These are phyloP conservation scores for Zygotorulaspora florentina DNA, from an alignment of 805 yeast species.

Conservation along the genomic window DNA sequence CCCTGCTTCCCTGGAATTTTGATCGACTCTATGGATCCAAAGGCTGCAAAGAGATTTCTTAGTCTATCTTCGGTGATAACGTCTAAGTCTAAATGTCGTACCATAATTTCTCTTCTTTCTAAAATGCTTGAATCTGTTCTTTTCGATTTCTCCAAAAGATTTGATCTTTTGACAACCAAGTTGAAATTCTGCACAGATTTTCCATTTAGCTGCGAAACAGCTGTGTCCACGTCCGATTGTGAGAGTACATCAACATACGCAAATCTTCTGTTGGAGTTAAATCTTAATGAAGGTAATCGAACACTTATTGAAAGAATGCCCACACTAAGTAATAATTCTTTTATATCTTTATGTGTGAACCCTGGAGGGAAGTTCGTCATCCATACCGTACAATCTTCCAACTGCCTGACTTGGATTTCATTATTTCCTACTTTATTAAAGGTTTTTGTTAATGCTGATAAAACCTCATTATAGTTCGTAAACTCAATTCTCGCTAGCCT, in stretches of 20 bases:
- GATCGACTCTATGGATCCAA: constrained; percentile 52
- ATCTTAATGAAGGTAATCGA: constrained; percentile 60
- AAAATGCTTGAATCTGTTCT: constrained; percentile 43
- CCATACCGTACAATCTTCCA: constrained; percentile 56
- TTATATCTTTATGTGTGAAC: constrained; percentile 39
- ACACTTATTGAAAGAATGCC: constrained; percentile 40
- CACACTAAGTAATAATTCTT: constrained; percentile 42
- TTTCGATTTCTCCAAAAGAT: constrained; percentile 44
- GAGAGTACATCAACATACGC: constrained; percentile 61
- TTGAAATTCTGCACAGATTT: constrained; percentile 36
- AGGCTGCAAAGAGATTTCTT: constrained; percentile 40
- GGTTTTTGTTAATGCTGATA: constrained; percentile 59
- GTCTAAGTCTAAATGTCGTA: constrained; percentile 49
- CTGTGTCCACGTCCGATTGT: constrained; percentile 42
- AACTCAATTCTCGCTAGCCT: constrained; percentile 59
- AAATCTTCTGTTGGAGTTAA: constrained; percentile 57
- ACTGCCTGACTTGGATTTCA: constrained; percentile 44
- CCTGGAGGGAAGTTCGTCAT: constrained; percentile 69
- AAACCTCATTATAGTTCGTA: constrained; percentile 41
- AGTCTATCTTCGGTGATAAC: constrained; percentile 40
- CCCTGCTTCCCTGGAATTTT: constrained; percentile 22
- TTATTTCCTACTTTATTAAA: constrained; percentile 43
- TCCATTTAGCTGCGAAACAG: constrained; percentile 42
- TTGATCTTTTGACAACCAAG: constrained; percentile 58
- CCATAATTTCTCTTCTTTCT: constrained; percentile 54